A percentile compares a stretch with the other conserved stretches of the same genome.
Evolutionary conservation across 331 rosid genomes (phyloP).

Genomic region (Rhamnella rubrinervis): DNA sequence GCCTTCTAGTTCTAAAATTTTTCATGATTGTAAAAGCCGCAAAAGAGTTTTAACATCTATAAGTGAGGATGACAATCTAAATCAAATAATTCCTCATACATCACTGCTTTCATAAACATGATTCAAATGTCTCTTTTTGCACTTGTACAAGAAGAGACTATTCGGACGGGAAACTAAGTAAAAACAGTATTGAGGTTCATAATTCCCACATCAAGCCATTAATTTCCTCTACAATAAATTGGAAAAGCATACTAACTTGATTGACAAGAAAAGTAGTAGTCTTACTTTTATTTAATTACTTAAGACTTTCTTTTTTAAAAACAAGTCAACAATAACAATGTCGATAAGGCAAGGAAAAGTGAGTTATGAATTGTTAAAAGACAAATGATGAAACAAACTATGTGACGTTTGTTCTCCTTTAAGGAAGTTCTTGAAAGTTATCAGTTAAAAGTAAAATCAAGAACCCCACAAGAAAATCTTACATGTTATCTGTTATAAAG

Average conservation of each 20-base stretch:
- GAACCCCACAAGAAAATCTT: slow-evolving; percentile 6
- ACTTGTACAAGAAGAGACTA: slow-evolving; percentile 5
- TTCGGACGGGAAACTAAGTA: neutral
- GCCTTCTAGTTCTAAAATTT: neutral
- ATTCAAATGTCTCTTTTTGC: neutral
- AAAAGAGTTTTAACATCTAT: neutral
- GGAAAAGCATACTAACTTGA: neutral
- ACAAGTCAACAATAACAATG: neutral
- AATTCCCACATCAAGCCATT: neutral
- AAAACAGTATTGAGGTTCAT: neutral
- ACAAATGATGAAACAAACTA: neutral
- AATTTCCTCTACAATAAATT: neutral
- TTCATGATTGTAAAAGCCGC: neutral
- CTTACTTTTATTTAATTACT: no score
- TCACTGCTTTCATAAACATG: neutral
- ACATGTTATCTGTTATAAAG: slow-evolving; percentile 68
- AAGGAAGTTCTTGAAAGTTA: neutral
- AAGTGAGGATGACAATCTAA: neutral
- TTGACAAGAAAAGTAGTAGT: no score
- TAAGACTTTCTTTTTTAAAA: no score
- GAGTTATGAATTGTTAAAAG: neutral
- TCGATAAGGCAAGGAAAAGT: neutral
- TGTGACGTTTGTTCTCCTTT: neutral
- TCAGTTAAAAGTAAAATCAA: neutral
- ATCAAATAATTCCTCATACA: slow-evolving; percentile 6